A percentile compares a stretch with the other conserved stretches of the same genome.
Conservation (phyloP, 805 yeast species). For the Metschnikowia koreensis region DNA sequence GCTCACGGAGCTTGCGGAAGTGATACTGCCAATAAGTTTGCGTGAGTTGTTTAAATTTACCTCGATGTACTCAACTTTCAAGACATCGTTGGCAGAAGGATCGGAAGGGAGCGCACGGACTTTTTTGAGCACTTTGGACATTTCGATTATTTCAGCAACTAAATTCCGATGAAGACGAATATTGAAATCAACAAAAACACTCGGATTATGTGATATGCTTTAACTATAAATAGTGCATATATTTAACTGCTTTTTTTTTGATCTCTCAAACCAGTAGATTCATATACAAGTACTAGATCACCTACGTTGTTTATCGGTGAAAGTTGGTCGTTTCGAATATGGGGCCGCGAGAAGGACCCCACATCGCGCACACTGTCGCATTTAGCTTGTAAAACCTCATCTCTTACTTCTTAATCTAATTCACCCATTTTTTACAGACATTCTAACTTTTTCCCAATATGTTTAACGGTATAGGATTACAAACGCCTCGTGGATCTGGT, state of each 20-base stretch:
- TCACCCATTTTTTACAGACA: background rate
- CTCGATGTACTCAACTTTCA: constrained; percentile 37
- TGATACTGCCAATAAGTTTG: constrained; percentile 26
- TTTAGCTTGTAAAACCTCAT: background rate
- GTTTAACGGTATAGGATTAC: constrained; percentile 57
- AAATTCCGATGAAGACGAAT: too few species aligned
- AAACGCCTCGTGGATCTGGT: constrained; percentile 58
- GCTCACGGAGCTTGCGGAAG: constrained; percentile 12
- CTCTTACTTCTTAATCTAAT: background rate
- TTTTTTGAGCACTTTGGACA: constrained; percentile 26
- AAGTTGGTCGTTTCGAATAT: too few species aligned
- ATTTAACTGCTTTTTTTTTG: too few species aligned
- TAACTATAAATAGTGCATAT: too few species aligned
- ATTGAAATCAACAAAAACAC: too few species aligned
- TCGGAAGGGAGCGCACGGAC: constrained; percentile 36
- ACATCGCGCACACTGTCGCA: background rate
- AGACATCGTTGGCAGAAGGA: constrained; percentile 30
- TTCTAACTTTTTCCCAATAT: background rate
- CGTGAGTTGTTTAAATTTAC: constrained; percentile 38
- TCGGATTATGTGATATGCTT: too few species aligned
- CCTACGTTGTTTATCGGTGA: too few species aligned
- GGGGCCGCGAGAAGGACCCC: too few species aligned
- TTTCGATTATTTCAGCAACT: background rate
- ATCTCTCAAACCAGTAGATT: too few species aligned
- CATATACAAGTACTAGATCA: too few species aligned